phyloP scores from a whole-genome alignment of 2,329 filamentous ascomycete genomes.

The Leptodontidium sp. region DNA sequence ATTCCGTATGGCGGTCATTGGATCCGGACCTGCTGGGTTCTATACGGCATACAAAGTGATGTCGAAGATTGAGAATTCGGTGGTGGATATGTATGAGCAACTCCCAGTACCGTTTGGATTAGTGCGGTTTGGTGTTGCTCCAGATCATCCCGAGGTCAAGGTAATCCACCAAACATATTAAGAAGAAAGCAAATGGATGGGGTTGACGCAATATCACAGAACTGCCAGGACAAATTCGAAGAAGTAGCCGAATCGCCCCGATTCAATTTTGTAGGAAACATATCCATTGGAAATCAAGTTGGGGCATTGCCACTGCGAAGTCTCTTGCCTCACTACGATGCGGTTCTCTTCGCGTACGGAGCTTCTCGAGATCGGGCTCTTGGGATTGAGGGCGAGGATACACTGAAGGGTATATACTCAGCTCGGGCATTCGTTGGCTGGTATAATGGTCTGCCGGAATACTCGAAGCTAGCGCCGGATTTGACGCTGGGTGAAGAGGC shows the following conservation, averaged over 20 bases:
- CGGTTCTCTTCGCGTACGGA: constrained; percentile 91
- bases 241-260: constrained; percentile 83
- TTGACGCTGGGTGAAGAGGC: constrained; percentile 81
- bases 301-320: constrained; percentile 69
- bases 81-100: constrained; percentile 95
- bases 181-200: not conserved
- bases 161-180: constrained; percentile 52
- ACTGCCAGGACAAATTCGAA: constrained; percentile 92
- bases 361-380: constrained; percentile 84
- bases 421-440: constrained; percentile 95
- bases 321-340: constrained; percentile 86
- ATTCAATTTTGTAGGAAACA: constrained; percentile 92
- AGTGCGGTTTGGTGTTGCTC: constrained; percentile 94
- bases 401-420: constrained; percentile 78
- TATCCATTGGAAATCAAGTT: constrained; percentile 71
- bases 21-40: constrained; percentile 94
- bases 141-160: constrained; percentile 98
- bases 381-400: constrained; percentile 79
- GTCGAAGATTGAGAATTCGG: constrained; percentile 73
- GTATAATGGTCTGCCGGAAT: constrained; percentile 96
- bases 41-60: constrained; percentile 91
- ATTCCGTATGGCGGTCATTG: constrained; percentile 86
- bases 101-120: constrained; percentile 92
- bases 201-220: constrained; percentile 59
- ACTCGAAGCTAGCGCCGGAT: constrained; percentile 74